Base-by-base conservation (phyloP, 164 flowering plant genomes). In the Vitis rotundifolia region DNA sequence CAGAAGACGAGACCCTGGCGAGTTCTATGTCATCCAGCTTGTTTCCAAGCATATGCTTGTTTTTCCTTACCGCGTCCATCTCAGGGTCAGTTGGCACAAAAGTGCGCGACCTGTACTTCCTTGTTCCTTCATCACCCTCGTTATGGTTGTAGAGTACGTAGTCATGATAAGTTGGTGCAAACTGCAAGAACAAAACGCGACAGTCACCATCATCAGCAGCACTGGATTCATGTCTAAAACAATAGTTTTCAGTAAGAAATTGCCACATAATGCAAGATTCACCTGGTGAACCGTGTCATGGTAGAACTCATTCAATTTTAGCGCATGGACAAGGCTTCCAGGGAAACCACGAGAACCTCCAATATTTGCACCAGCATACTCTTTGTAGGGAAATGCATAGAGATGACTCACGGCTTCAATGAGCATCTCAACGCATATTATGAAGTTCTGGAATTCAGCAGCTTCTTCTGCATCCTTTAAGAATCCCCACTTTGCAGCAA, bases 231-330 rank as follows among this genome's bases (percentile, higher is more conserved):
- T 53, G 22, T 0, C 44, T 8, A 48, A 11, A 26, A 3, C 2
- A 13, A 8, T 26, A 2, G 26, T 26, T 22, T 44, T 14, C 37
- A 28, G 29, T 37, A 55, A 56, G 64, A 29, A 44, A 50, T 9
- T 44, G 54, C 0, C 37, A 58, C 14, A 51, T 52, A 9, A 10
- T 49, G 50, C 3, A 53, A 58, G 64, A 49, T 70, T 61, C 31
- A 94, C 98, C 92, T 94, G 99, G 80, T 95, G 99, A 64, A 95
- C 96, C 9, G 97, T 93, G 72, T 95, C 99, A 81, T 93, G 96
- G 79, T 95, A 95, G 71, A 95, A 90, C 82, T 95, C 99, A 71
- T 87, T 93, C 66, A 95, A 78, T 73, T 86, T 93, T 51, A 95
- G 61, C 37, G 98, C 98, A 84, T 95, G 99, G 14, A 89, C 93